These are phyloP conservation scores for Breynia disticha DNA, from an alignment of 441 rosid species.

Conservation along the genomic window DNA sequence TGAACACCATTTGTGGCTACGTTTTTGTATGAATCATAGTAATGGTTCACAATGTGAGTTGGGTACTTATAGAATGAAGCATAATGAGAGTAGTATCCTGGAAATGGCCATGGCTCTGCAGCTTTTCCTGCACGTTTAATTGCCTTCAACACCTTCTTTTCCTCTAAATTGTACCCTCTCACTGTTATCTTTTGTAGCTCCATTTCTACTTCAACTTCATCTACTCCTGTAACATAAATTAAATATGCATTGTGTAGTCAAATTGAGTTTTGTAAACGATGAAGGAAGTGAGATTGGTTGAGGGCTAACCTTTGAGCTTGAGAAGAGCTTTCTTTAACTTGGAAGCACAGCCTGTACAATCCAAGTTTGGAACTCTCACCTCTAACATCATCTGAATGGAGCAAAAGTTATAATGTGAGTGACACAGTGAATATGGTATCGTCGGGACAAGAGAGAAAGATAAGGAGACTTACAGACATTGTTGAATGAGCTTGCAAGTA, in stretches of 20 bases:
- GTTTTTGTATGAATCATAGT: slow-evolving; percentile 46
- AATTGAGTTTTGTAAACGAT: background rate
- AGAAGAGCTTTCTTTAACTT: slow-evolving; percentile 70
- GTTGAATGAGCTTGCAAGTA: too few relatives aligned
- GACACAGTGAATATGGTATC: too few relatives aligned
- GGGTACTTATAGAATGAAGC: slow-evolving; percentile 84
- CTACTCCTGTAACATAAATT: slow-evolving; percentile 40
- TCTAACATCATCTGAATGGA: slow-evolving; percentile 31
- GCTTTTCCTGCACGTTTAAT: slow-evolving; percentile 68
- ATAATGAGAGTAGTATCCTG: slow-evolving; percentile 52
- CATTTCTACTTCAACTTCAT: slow-evolving; percentile 84
- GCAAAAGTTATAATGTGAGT: too few relatives aligned
- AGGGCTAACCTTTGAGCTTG: slow-evolving; percentile 68
- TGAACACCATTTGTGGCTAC: slow-evolving; percentile 35
- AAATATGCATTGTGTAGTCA: background rate
- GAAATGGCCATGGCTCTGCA: slow-evolving; percentile 92
- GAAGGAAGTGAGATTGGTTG: background rate
- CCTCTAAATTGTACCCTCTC: slow-evolving; percentile 57
- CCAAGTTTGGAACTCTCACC: slow-evolving; percentile 82
- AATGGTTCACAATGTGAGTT: slow-evolving; percentile 60
- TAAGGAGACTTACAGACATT: too few relatives aligned
- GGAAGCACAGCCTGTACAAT: slow-evolving; percentile 84
- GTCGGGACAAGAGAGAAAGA: too few relatives aligned
- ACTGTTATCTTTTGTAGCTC: slow-evolving; percentile 66
- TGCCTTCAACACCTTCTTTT: slow-evolving; percentile 72